A percentile compares a stretch with the other conserved stretches of the same genome.
Evolutionary conservation across 106 monocot species (phyloP).

Genomic region (Dioscorea dumetorum): DNA sequence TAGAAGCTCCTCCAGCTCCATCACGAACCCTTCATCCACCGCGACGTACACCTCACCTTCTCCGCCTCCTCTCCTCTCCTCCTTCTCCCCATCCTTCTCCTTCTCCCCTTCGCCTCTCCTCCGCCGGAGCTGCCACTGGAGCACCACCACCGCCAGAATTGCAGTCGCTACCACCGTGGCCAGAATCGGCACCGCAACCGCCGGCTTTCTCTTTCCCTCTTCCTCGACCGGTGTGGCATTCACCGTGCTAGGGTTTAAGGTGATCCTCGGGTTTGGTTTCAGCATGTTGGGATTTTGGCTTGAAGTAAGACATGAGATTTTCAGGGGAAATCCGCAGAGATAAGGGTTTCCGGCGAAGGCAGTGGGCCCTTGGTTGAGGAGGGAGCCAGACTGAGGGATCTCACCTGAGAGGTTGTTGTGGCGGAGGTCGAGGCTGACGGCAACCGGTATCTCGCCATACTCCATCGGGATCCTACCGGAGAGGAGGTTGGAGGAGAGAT

Average conservation of each 20-base stretch:
- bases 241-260: constrained; percentile 18
- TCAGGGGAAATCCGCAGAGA: constrained; percentile 84
- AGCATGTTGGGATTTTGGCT: constrained; percentile 21
- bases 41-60: constrained; percentile 59
- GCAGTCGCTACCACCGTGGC: constrained; percentile 40
- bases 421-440: constrained; percentile 72
- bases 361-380: constrained; percentile 89
- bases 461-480: constrained; percentile 63
- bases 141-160: constrained; percentile 28
- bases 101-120: constrained; percentile 15
- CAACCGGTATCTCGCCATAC: constrained; percentile 55
- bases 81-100: constrained; percentile 8
- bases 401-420: constrained; percentile 73
- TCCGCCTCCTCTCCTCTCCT: constrained; percentile 20
- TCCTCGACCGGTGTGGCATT: constrained; percentile 11
- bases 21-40: constrained; percentile 68
- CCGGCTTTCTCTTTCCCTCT: constrained; percentile 13
- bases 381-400: constrained; percentile 76
- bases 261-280: constrained; percentile 10
- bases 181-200: constrained; percentile 40
- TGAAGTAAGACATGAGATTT: constrained; percentile 28
- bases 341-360: constrained; percentile 68
- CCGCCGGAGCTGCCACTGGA: constrained; percentile 75
- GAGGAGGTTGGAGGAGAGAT: constrained; percentile 63
- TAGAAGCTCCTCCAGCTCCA: constrained; percentile 93